Conservation (phyloP, 129 eudicot genomes). For the Sambucus nigra region DNA sequence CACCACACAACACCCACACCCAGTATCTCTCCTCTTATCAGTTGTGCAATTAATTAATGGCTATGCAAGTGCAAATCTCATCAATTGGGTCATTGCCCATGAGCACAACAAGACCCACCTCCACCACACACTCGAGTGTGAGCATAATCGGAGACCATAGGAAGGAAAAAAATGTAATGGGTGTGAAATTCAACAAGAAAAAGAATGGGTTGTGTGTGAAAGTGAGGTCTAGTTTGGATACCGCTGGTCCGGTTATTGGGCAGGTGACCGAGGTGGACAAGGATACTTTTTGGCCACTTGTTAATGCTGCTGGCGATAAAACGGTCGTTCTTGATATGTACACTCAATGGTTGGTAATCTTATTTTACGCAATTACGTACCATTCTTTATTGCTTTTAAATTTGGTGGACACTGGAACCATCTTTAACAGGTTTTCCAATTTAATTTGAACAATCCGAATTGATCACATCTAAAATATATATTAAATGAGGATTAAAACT, state of each 20-base stretch:
- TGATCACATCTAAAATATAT: too few relatives aligned
- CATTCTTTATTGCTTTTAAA: too few relatives aligned
- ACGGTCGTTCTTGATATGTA: conserved; percentile 82
- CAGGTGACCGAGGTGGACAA: conserved; percentile 63
- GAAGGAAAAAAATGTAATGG: conserved; percentile 1
- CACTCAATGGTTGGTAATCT: conserved; percentile 98
- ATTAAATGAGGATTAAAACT: too few relatives aligned
- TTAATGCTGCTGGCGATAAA: conserved; percentile 72
- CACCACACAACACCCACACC: too few relatives aligned
- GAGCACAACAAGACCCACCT: conserved; percentile 9
- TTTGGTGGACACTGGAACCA: too few relatives aligned
- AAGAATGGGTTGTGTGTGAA: conserved; percentile 14
- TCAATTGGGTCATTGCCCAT: conserved; percentile 11
- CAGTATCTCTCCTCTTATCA: too few relatives aligned
- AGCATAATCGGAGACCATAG: conserved; percentile 20
- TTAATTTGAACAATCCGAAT: too few relatives aligned
- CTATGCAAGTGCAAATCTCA: conserved; percentile 38
- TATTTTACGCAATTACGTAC: too few relatives aligned
- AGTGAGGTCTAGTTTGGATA: conserved; percentile 53
- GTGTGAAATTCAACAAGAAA: conserved; percentile 13
- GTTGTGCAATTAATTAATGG: too few relatives aligned
- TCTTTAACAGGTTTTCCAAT: too few relatives aligned
- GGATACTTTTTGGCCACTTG: conserved; percentile 95
- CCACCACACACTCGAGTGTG: not conserved
- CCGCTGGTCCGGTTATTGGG: conserved; percentile 41